Conservation (phyloP, 2,329 filamentous ascomycete species). For the Sporothrix euskadiensis region DNA sequence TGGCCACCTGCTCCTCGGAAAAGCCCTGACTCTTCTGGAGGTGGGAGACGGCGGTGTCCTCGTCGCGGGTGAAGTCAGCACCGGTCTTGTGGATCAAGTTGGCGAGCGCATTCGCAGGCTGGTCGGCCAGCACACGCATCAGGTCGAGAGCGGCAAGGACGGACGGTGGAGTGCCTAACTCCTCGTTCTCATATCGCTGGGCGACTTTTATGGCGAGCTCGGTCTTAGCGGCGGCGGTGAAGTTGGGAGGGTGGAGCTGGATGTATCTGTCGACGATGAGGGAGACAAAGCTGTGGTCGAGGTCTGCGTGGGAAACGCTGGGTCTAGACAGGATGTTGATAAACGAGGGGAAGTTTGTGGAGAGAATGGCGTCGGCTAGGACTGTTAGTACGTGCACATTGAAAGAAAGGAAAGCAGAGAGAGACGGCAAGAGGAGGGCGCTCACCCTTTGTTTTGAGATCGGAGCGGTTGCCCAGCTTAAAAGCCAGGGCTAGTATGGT, state of each 20-base stretch:
- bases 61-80: slow-evolving; percentile 69
- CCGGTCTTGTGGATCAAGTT: slow-evolving; percentile 74
- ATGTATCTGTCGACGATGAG: slow-evolving; percentile 83
- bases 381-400: not conserved
- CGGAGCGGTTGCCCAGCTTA: slow-evolving; percentile 74
- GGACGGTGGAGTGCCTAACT: slow-evolving; percentile 66
- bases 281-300: slow-evolving; percentile 70
- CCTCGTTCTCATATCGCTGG: slow-evolving; percentile 66
- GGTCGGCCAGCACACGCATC: slow-evolving; percentile 63
- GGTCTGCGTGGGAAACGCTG: slow-evolving; percentile 64
- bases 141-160: slow-evolving; percentile 71
- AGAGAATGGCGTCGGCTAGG: slow-evolving; percentile 84
- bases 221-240: slow-evolving; percentile 72
- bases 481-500: slow-evolving; percentile 86
- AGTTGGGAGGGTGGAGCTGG: slow-evolving; percentile 81
- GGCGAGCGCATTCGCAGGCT: slow-evolving; percentile 58
- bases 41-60: slow-evolving; percentile 63
- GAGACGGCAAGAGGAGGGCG: slow-evolving; percentile 30
- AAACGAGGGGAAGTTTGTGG: slow-evolving; percentile 75
- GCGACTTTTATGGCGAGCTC: slow-evolving; percentile 67
- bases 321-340: slow-evolving; percentile 71
- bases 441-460: slow-evolving; percentile 86
- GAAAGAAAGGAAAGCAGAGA: slow-evolving; percentile 8
- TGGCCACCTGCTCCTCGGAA: slow-evolving; percentile 78
- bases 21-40: slow-evolving; percentile 57